Conservation (phyloP, 2,329 filamentous ascomycete species). For the Colletotrichum sp. region DNA sequence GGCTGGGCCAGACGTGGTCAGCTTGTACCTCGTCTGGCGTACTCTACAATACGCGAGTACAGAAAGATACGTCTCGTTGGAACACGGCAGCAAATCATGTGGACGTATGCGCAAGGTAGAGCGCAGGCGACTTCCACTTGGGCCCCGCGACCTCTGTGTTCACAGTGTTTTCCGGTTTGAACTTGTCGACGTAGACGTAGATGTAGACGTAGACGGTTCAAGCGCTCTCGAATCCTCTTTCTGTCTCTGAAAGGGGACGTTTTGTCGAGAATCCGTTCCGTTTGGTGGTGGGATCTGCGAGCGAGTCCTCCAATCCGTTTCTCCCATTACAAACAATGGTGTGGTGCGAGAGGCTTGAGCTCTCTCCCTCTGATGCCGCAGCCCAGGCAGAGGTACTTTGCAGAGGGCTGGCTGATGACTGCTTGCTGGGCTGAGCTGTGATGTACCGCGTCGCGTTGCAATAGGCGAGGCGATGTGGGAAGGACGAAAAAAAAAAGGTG, state of each 20-base stretch:
- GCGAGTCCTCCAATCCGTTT: constrained; percentile 1
- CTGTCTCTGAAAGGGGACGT: background rate
- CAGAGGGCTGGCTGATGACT: background rate
- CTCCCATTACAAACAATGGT: constrained; percentile 11
- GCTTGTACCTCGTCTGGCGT: constrained; percentile 1
- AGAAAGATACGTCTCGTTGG: background rate
- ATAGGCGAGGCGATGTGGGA: background rate
- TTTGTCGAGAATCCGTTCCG: constrained; percentile 1
- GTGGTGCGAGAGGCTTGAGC: constrained; percentile 9
- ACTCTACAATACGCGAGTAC: background rate
- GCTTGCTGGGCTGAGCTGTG: background rate
- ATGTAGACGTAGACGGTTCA: background rate
- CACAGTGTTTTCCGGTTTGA: background rate
- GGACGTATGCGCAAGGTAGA: background rate
- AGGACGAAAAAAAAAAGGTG: background rate
- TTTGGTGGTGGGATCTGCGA: background rate
- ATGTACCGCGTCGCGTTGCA: background rate
- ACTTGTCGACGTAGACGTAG: background rate
- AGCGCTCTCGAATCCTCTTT: background rate
- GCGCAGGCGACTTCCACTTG: constrained; percentile 5
- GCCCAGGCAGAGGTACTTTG: background rate
- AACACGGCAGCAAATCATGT: constrained; percentile 14
- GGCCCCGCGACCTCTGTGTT: constrained; percentile 1
- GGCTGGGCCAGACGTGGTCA: background rate
- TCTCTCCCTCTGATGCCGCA: background rate